Base-by-base conservation (phyloP, 164 flowering plant genomes). In the Malania oleifera region DNA sequence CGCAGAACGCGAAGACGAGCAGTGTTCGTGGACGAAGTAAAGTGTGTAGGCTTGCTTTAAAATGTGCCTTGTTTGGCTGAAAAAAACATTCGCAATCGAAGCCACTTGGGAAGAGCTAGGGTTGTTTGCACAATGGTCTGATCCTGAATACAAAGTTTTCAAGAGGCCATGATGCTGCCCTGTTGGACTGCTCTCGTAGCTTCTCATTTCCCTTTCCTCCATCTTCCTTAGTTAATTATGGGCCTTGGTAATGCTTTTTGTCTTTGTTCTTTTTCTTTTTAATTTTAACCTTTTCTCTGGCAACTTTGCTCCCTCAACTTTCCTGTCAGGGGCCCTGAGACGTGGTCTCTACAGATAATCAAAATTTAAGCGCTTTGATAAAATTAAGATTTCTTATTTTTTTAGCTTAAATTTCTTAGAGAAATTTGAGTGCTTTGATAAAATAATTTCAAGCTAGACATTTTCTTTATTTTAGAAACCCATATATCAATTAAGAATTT, bases 121-220 rank as follows among this genome's bases (percentile, higher is more conserved):
- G 96, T 84, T 41, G 87, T 92, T n/a, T 9, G 91, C 80, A 0
- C 98, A 92, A 52, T 92, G 96, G 98, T 96, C 96, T 20, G 96
- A 92, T 73, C 86, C 95, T 18, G 91, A 89, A 52, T 43, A 72
- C 70, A 85, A 79, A 64, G 85, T 92, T n/a, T n/a, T 55, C 79
- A 71, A 1, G 82, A 80, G 28, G 95, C 98, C 3, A 89, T 89
- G 82, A 77, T 13, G 27, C 91, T 92, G 96, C 51, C 98, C 98
- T 0, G 95, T n/a, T 92, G 10, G 86, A 89, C 38, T 92, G 98
- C 84, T 92, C 69, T 82, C 91, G 98, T 92, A 67, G 81, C 7
- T 34, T 31, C 43, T 27, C 0, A 41, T 29, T 18, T 8, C n/a
- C n/a, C n/a, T n/a, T n/a, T n/a, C 18, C 0, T 14, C n/a, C n/a